Percentiles rank a stretch among this genome's conserved stretches.
phyloP scores from a whole-genome alignment of 2,329 filamentous ascomycete species.

The Hypocrella siamensis region DNA sequence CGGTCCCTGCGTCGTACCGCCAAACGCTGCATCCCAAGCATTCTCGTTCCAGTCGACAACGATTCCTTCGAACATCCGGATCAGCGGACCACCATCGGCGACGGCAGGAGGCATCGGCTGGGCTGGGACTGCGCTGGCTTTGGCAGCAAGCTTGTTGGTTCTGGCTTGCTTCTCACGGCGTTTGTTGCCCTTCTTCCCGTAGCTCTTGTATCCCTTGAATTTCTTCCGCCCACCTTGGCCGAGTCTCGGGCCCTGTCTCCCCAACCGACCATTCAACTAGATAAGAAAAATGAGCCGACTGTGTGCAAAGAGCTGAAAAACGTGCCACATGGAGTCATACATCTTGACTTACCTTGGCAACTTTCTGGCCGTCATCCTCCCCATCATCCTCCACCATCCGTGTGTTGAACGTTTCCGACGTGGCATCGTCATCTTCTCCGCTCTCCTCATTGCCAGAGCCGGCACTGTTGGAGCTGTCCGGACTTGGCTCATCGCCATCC shows the following conservation, averaged over 20 bases:
- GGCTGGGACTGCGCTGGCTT: constrained; percentile 13
- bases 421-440: constrained; percentile 32
- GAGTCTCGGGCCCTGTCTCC: constrained; percentile 10
- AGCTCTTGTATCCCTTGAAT: constrained; percentile 26
- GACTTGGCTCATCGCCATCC: constrained; percentile 32
- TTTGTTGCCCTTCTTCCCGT: constrained; percentile 33
- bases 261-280: constrained; percentile 7
- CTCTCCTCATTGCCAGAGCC: constrained; percentile 35
- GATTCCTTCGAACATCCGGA: constrained; percentile 71
- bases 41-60: constrained; percentile 71
- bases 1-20: constrained; percentile 14
- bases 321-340: not conserved
- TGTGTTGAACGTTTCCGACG: constrained; percentile 20
- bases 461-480: constrained; percentile 28
- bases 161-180: constrained; percentile 26
- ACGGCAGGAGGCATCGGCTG: constrained; percentile 21
- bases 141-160: constrained; percentile 21
- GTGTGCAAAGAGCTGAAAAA: not conserved
- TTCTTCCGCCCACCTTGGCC: constrained; percentile 28
- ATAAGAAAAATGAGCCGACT: constrained; percentile 2
- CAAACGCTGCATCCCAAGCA: constrained; percentile 58
- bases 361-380: constrained; percentile 30
- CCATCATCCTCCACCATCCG: constrained; percentile 44
- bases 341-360: constrained; percentile 10
- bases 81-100: constrained; percentile 42